A percentile compares a stretch with the other conserved stretches of the same genome.
Conservation (phyloP, 345 rosid species). For the Noccaea caerulescens region DNA sequence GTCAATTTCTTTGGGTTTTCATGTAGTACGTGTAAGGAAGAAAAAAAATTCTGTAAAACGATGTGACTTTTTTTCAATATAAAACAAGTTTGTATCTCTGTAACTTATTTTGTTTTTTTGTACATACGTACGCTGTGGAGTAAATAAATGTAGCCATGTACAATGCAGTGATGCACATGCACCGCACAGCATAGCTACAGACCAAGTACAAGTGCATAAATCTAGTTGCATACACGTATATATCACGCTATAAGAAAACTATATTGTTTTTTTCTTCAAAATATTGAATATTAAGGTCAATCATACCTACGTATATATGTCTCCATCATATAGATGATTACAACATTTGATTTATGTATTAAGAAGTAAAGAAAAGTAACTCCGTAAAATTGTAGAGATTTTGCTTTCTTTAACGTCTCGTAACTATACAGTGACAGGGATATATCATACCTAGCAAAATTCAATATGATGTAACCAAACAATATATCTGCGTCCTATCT, state of each 20-base stretch:
- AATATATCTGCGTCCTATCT: not conserved
- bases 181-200: slow-evolving; percentile 20
- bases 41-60: slow-evolving; percentile 13
- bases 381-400: not conserved
- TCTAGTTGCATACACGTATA: slow-evolving; percentile 17
- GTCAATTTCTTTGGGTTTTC: slow-evolving; percentile 12
- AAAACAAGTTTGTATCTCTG: slow-evolving; percentile 26
- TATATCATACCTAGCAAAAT: not conserved
- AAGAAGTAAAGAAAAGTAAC: not conserved
- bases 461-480: not conserved
- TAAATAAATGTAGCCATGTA: slow-evolving; percentile 12
- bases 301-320: not conserved
- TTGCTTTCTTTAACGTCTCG: not conserved
- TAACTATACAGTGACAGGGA: not conserved
- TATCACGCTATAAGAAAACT: not conserved
- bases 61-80: slow-evolving; percentile 3
- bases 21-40: slow-evolving; percentile 19
- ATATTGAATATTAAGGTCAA: not conserved
- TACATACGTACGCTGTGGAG: slow-evolving; percentile 3
- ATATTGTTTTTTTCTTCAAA: not conserved
- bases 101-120: not conserved
- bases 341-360: not conserved
- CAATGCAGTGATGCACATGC: slow-evolving; percentile 24
- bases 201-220: slow-evolving; percentile 29
- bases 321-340: not conserved